Conservation (phyloP, 2,329 filamentous ascomycete species). For the Plenodomus lindquistii region DNA sequence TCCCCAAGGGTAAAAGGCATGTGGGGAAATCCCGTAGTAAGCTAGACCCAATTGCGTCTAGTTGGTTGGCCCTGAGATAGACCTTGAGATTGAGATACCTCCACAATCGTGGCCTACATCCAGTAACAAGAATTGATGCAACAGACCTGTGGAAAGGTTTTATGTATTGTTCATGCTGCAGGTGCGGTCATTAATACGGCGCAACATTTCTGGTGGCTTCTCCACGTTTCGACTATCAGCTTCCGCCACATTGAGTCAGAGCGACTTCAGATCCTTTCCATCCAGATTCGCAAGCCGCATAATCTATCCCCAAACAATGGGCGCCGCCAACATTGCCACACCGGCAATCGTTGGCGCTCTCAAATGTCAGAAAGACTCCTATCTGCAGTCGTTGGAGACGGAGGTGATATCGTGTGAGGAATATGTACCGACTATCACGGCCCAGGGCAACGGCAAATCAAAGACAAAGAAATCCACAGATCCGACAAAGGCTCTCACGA, state of each 20-base stretch:
- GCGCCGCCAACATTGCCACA: conserved; percentile 9
- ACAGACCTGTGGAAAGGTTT: too few relatives aligned
- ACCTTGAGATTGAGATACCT: too few relatives aligned
- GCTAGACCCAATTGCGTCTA: background rate
- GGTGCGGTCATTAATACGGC: conserved; percentile 16
- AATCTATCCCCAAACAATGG: conserved; percentile 15
- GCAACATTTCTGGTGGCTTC: conserved; percentile 15
- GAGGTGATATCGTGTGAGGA: conserved; percentile 38
- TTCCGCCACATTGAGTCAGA: conserved; percentile 9
- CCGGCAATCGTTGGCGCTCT: conserved; percentile 37
- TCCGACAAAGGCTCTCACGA: conserved; percentile 19
- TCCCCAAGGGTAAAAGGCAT: background rate
- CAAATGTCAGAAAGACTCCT: conserved; percentile 39
- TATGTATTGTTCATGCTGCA: conserved; percentile 5
- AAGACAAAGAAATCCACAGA: conserved; percentile 34
- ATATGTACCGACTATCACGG: conserved; percentile 24
- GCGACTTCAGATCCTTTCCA: background rate
- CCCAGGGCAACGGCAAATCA: conserved; percentile 21
- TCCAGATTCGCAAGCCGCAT: background rate
- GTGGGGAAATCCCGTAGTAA: background rate
- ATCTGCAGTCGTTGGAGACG: conserved; percentile 34
- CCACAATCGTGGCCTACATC: too few relatives aligned
- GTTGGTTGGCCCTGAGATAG: too few relatives aligned
- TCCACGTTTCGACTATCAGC: conserved; percentile 7
- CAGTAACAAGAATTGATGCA: too few relatives aligned